Evolutionary conservation across 2,329 filamentous ascomycete genomes (phyloP).

Genomic region (Paraconiothyrium brasiliense): DNA sequence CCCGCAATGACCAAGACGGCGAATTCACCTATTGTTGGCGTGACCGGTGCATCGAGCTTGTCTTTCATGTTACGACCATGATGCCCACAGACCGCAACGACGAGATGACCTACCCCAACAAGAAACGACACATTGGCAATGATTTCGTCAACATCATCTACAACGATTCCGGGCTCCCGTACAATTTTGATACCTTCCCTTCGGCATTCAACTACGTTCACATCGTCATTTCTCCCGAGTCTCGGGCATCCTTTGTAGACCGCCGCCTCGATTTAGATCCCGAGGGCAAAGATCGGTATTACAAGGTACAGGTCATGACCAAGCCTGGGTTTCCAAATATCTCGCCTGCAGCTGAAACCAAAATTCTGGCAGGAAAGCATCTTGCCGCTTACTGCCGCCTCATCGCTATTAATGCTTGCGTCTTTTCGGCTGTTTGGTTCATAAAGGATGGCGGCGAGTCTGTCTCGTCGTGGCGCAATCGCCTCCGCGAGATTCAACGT

Average conservation of each 20-base stretch:
- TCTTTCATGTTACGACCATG: conserved; percentile 95
- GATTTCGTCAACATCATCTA: conserved; percentile 98
- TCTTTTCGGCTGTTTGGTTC: conserved; percentile 92
- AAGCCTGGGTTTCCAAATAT: conserved; percentile 90
- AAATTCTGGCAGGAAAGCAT: conserved; percentile 84
- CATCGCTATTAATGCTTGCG: conserved; percentile 89
- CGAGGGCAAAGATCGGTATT: conserved; percentile 67
- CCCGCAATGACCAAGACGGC: conserved; percentile 79
- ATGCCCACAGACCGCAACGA: conserved; percentile 89
- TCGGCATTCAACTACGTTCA: conserved; percentile 97
- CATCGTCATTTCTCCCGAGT: conserved; percentile 92
- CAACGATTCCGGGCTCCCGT: conserved; percentile 92
- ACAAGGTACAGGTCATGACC: conserved; percentile 88
- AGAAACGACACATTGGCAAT: conserved; percentile 96
- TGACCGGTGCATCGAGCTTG: conserved; percentile 91
- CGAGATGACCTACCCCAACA: conserved; percentile 77
- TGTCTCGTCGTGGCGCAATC: conserved; percentile 87
- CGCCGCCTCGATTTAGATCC: conserved; percentile 53
- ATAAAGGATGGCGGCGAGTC: conserved; percentile 80
- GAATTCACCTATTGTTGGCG: conserved; percentile 93
- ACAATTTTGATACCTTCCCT: conserved; percentile 89
- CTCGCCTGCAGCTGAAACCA: conserved; percentile 86
- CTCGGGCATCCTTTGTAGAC: conserved; percentile 77
- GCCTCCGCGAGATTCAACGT: conserved; percentile 83
- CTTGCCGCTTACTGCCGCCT: conserved; percentile 87